Conservation (phyloP, 352 stramenopile genomes). For the Globisporangium splendens region DNA sequence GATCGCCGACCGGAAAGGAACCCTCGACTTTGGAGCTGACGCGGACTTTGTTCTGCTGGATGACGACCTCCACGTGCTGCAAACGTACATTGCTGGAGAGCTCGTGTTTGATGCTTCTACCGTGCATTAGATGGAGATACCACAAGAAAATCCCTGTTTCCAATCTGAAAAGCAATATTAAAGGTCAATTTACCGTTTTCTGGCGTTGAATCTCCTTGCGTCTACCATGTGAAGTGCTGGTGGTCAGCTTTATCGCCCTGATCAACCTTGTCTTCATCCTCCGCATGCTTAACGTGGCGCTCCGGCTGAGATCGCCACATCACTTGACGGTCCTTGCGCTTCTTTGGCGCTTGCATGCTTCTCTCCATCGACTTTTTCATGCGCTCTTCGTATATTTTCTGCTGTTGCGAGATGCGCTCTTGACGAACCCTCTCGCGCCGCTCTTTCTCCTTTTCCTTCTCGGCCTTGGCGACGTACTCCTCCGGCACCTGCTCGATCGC, state of each 20-base stretch:
- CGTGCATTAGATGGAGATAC: too few species aligned
- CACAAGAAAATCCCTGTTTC: too few species aligned
- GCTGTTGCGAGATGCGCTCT: conserved; percentile 90
- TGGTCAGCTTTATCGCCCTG: conserved; percentile 80
- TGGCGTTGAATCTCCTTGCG: not conserved
- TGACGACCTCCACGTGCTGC: conserved; percentile 56
- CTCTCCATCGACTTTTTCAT: conserved; percentile 94
- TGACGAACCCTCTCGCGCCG: conserved; percentile 88
- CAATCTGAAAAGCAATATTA: too few species aligned
- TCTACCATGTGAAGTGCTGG: conserved; percentile 80
- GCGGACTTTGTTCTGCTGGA: conserved; percentile 86
- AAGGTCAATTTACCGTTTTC: not conserved
- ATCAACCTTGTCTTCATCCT: conserved; percentile 79
- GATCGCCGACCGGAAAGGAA: conserved; percentile 56
- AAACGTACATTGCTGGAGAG: conserved; percentile 73
- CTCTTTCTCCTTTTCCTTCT: conserved; percentile 95
- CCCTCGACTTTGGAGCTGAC: conserved; percentile 65
- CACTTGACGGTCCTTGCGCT: conserved; percentile 88
- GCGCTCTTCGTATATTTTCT: conserved; percentile 92
- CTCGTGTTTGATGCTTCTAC: conserved; percentile 37
- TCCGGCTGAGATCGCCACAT: conserved; percentile 90
- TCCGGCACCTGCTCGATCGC: conserved; percentile 92
- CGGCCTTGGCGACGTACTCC: conserved; percentile 91
- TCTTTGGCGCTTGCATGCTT: conserved; percentile 91
- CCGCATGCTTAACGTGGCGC: conserved; percentile 69